These are phyloP conservation scores for Myriosclerotinia scirpicola DNA, from an alignment of 2,329 filamentous ascomycete species.

Conservation along the genomic window DNA sequence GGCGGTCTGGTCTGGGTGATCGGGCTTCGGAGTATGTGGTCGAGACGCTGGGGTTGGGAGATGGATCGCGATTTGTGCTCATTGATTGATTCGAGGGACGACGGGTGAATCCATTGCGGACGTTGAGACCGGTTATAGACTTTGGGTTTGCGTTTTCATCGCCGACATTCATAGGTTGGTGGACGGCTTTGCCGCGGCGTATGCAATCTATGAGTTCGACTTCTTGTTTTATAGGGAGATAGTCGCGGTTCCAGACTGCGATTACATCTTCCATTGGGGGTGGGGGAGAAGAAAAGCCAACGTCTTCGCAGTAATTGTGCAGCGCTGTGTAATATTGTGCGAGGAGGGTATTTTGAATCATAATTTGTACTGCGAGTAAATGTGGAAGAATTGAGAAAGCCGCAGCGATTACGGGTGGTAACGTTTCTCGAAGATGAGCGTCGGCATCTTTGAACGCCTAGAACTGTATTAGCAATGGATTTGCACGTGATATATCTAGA, in stretches of 20 bases:
- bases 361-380: slow-evolving; percentile 67
- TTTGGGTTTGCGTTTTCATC: slow-evolving; percentile 38
- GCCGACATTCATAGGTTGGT: slow-evolving; percentile 49
- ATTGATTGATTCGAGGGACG: slow-evolving; percentile 45
- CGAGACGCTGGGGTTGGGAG: slow-evolving; percentile 24
- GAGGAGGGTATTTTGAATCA: slow-evolving; percentile 75
- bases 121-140: slow-evolving; percentile 37
- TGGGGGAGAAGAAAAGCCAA: slow-evolving; percentile 68
- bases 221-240: slow-evolving; percentile 63
- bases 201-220: slow-evolving; percentile 66
- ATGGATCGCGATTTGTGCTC: slow-evolving; percentile 24
- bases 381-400: slow-evolving; percentile 73
- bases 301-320: slow-evolving; percentile 69
- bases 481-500: slow-evolving; percentile 24
- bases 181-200: slow-evolving; percentile 64
- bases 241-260: slow-evolving; percentile 62
- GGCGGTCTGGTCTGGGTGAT: slow-evolving; percentile 7
- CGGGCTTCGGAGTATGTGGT: slow-evolving; percentile 33
- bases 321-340: slow-evolving; percentile 76
- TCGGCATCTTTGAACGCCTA: slow-evolving; percentile 75
- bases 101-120: slow-evolving; percentile 45
- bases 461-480: slow-evolving; percentile 25
- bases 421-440: slow-evolving; percentile 66
- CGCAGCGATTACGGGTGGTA: slow-evolving; percentile 70
- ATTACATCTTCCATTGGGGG: slow-evolving; percentile 72